A percentile compares a stretch with the other conserved stretches of the same genome.
Evolutionary conservation across 2,329 filamentous ascomycete species (phyloP).

Genomic region (Cercospora berteroae): DNA sequence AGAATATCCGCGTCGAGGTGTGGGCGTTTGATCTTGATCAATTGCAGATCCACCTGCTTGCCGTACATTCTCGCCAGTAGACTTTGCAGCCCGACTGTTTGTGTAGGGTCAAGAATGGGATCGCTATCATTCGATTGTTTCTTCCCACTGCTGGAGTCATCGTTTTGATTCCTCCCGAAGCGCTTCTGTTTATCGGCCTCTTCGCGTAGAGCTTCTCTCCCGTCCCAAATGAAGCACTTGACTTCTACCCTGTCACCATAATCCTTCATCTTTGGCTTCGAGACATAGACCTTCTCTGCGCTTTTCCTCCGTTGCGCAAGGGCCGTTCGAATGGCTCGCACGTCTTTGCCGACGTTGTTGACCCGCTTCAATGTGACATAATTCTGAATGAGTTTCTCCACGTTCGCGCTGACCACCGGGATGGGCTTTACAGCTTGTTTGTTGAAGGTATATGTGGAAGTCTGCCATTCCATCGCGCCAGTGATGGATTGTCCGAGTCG

Average conservation of each 20-base stretch:
- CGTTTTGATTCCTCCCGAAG: neutral
- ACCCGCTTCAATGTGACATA: constrained; percentile 27
- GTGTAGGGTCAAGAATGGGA: constrained; percentile 19
- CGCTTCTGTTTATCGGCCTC: constrained; percentile 8
- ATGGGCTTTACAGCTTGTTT: constrained; percentile 27
- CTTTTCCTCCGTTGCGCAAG: constrained; percentile 26
- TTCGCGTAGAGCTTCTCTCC: constrained; percentile 8
- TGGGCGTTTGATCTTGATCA: constrained; percentile 31
- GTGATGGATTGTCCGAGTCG: constrained; percentile 24
- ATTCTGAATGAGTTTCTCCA: constrained; percentile 28
- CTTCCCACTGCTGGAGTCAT: neutral
- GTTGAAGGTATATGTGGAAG: constrained; percentile 31
- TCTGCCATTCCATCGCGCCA: constrained; percentile 32
- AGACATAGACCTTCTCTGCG: constrained; percentile 27
- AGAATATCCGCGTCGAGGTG: constrained; percentile 36
- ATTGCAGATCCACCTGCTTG: constrained; percentile 35
- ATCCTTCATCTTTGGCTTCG: constrained; percentile 29
- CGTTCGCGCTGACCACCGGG: constrained; percentile 24
- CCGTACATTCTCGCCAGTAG: constrained; percentile 29
- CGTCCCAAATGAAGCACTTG: constrained; percentile 30
- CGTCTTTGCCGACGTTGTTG: constrained; percentile 23
- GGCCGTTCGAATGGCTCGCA: constrained; percentile 25
- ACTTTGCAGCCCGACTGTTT: constrained; percentile 17
- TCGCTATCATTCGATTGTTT: constrained; percentile 8
- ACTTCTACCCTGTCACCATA: constrained; percentile 29